Evolutionary conservation across 2,329 filamentous ascomycete genomes (phyloP), one percentile per base, ranked within the genome.

Genomic region (Arthrobotrys musiformis): DNA sequence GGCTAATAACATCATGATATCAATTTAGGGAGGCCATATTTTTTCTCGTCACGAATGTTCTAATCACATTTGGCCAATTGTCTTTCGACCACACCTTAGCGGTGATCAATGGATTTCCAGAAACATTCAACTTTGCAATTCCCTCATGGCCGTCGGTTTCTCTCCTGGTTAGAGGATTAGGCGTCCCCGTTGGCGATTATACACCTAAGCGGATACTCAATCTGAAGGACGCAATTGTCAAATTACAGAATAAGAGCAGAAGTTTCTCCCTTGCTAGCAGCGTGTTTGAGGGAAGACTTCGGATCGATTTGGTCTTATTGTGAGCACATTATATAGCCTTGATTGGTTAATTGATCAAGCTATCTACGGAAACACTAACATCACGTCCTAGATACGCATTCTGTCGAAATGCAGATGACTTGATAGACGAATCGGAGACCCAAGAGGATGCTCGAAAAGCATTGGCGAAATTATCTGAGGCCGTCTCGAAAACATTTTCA

Each of bases 221-320:
- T 37, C 56, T 76, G 5, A 50, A 58, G 30, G 87, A 91, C 78
- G 89, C 90, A 0, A 87, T 90, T 0, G 79, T 81, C 0, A 86
- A 88, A 5, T 83, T 93, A 6, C 84, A 86, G 60, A 85, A 85
- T 67, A 93, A 93, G 81, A 93, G 90, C 79, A 86, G 90, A 56
- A 92, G 90, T 80, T 93, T 93, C 82, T 92, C 91, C 79, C 84
- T 93, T 4, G 91, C 91, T 0, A 92, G 90, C 78, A 88, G 89
- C 0, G 88, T 89, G 0, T 93, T 93, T 79, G 86, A 88, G 42
- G 90, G 90, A 0, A 86, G 89, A 24, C 84, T 93, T 6, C 87
- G 91, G 4, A 89, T 90, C 30, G 91, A 93, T 79, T 82, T 93
- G 11, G 86, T 92, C 26, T 83, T 91, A 0, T 83, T 93, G 83